Conservation (phyloP, 805 yeast species). For the Blastobotrys attinorum region DNA sequence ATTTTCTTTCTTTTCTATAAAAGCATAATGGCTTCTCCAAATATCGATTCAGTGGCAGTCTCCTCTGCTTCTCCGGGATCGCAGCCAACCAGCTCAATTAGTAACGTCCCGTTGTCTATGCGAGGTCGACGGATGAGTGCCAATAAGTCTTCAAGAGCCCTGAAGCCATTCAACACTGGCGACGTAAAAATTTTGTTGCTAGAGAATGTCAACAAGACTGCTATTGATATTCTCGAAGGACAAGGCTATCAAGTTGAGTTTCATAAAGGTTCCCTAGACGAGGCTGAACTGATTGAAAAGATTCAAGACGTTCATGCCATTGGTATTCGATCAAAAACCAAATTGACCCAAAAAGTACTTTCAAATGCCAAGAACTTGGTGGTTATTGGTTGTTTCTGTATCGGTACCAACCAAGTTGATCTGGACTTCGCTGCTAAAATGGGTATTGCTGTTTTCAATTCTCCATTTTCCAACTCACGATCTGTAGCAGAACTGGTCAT, state of each 20-base stretch:
- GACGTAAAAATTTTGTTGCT: conserved; percentile 86
- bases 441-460: conserved; percentile 95
- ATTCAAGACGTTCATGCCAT: conserved; percentile 91
- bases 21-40: not conserved
- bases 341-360: conserved; percentile 69
- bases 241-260: conserved; percentile 98
- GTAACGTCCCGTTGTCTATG: conserved; percentile 5
- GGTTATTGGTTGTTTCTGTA: conserved; percentile 95
- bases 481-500: conserved; percentile 97
- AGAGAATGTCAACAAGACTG: conserved; percentile 92
- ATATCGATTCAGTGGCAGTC: not conserved
- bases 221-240: conserved; percentile 69
- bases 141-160: conserved; percentile 34
- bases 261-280: conserved; percentile 80
- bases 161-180: conserved; percentile 93
- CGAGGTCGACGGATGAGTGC: conserved; percentile 13
- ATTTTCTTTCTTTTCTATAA: not conserved
- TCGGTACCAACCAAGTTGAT: conserved; percentile 97
- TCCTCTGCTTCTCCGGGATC: not conserved
- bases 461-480: conserved; percentile 97
- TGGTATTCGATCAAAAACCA: conserved; percentile 97
- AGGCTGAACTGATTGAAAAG: conserved; percentile 90
- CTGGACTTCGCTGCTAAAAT: conserved; percentile 81
- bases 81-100: not conserved
- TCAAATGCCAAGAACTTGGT: conserved; percentile 83